Evolutionary conservation across 116 monocot species (phyloP).

Genomic region (Posidonia oceanica): DNA sequence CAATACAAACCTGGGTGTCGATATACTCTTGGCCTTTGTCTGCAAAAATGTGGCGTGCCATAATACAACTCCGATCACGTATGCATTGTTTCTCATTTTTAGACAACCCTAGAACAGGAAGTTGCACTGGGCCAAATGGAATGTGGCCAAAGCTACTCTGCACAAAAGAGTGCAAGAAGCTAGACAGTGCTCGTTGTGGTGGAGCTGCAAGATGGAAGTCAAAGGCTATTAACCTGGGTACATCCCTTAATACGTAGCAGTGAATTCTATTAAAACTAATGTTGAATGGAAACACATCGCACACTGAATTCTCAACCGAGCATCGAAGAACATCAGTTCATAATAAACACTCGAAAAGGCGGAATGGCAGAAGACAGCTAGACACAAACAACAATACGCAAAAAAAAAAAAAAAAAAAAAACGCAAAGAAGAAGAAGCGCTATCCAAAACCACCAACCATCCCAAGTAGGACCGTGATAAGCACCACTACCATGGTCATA

Average conservation of each 20-base stretch:
- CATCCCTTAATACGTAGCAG: background rate
- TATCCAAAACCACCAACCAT: constrained; percentile 37
- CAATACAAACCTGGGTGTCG: constrained; percentile 55
- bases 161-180: constrained; percentile 84
- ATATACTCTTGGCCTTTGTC: constrained; percentile 96
- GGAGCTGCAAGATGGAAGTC: constrained; percentile 40
- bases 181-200: constrained; percentile 80
- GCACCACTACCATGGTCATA: constrained; percentile 28
- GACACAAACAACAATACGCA: no score
- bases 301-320: no score
- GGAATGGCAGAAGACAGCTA: background rate
- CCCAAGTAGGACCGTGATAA: constrained; percentile 34
- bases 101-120: constrained; percentile 85
- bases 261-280: background rate
- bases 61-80: constrained; percentile 91
- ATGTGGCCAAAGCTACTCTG: constrained; percentile 67
- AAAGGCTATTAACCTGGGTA: background rate
- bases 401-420: no score
- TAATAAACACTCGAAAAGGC: no score
- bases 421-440: no score
- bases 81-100: constrained; percentile 94
- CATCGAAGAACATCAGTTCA: no score
- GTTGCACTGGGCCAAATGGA: constrained; percentile 68
- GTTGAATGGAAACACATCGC: background rate
- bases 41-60: constrained; percentile 95